Percentiles rank a stretch among this genome's conserved stretches.
phyloP scores from a whole-genome alignment of 139 green algal species.

The Desmodesmus armatus region DNA sequence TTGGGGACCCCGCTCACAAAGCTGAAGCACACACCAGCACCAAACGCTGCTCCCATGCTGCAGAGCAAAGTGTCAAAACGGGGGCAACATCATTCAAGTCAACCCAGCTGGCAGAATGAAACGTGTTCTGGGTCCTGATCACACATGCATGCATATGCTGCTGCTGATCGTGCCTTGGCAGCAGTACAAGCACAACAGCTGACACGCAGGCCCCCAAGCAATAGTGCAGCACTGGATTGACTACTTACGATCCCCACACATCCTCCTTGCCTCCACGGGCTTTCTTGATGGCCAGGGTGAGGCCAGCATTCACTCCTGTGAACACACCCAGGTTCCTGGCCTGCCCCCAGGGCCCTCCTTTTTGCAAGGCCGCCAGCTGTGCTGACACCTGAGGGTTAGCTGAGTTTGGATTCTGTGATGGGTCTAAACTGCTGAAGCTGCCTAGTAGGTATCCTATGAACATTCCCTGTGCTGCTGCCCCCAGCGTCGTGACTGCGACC shows the following conservation, averaged over 20 bases:
- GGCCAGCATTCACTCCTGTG: constrained; percentile 89
- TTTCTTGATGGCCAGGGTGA: constrained; percentile 80
- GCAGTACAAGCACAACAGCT: background rate
- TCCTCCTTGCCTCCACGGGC: constrained; percentile 82
- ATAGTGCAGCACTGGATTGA: too few species aligned
- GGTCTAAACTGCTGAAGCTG: constrained; percentile 65
- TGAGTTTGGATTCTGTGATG: constrained; percentile 36
- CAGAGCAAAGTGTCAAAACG: background rate
- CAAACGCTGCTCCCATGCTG: constrained; percentile 87
- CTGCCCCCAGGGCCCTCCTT: constrained; percentile 76
- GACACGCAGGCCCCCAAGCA: too few species aligned
- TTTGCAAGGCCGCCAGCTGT: constrained; percentile 68
- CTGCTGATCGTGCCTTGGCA: background rate
- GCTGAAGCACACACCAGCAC: constrained; percentile 81
- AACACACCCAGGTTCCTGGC: constrained; percentile 96
- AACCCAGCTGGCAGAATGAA: too few species aligned
- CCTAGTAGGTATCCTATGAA: constrained; percentile 84
- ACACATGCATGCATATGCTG: background rate
- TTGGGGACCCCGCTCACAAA: constrained; percentile 74
- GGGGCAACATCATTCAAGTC: too few species aligned
- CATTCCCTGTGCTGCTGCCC: constrained; percentile 57
- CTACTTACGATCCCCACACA: constrained; percentile 77
- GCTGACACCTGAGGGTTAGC: constrained; percentile 46
- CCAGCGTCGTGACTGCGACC: constrained; percentile 60
- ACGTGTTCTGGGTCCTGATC: background rate